Conservation (phyloP, 2,329 filamentous ascomycete species). For the Nemania sp. region DNA sequence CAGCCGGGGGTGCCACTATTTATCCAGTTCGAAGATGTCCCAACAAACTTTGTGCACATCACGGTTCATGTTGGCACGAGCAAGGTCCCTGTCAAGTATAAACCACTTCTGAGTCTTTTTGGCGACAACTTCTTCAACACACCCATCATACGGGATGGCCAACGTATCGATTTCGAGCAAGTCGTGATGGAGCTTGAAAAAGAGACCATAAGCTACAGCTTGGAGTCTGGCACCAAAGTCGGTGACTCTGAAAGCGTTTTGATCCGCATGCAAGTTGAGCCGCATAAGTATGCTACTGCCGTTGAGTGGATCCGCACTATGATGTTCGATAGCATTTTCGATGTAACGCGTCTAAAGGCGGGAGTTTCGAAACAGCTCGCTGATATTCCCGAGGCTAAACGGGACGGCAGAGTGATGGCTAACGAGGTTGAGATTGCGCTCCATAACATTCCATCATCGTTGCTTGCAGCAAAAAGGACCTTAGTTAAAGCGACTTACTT, state of each 20-base stretch:
- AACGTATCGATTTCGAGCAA: slow-evolving; percentile 83
- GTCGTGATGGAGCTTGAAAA: slow-evolving; percentile 89
- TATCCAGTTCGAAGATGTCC: slow-evolving; percentile 95
- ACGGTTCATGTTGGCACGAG: slow-evolving; percentile 80
- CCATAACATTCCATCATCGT: slow-evolving; percentile 76
- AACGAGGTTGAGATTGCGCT: slow-evolving; percentile 74
- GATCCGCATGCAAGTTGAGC: slow-evolving; percentile 83
- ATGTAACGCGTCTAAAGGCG: slow-evolving; percentile 67
- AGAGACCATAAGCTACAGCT: slow-evolving; percentile 83
- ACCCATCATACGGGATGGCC: slow-evolving; percentile 76
- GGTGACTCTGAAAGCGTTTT: slow-evolving; percentile 82
- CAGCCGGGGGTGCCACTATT: slow-evolving; percentile 72
- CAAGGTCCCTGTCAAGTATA: slow-evolving; percentile 76
- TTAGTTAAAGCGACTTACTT: slow-evolving; percentile 88
- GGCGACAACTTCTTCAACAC: slow-evolving; percentile 94
- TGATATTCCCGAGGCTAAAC: slow-evolving; percentile 90
- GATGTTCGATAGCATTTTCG: slow-evolving; percentile 88
- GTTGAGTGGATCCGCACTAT: slow-evolving; percentile 85
- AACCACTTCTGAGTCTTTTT: slow-evolving; percentile 83
- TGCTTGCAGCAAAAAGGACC: slow-evolving; percentile 76
- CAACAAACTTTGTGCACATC: slow-evolving; percentile 89
- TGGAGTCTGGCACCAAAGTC: slow-evolving; percentile 69
- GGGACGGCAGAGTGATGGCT: slow-evolving; percentile 74
- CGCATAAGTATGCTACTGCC: slow-evolving; percentile 80
- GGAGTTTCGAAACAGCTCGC: slow-evolving; percentile 80